phyloP scores from a whole-genome alignment of 2,329 filamentous ascomycete species.

The Onygenales sp. region DNA sequence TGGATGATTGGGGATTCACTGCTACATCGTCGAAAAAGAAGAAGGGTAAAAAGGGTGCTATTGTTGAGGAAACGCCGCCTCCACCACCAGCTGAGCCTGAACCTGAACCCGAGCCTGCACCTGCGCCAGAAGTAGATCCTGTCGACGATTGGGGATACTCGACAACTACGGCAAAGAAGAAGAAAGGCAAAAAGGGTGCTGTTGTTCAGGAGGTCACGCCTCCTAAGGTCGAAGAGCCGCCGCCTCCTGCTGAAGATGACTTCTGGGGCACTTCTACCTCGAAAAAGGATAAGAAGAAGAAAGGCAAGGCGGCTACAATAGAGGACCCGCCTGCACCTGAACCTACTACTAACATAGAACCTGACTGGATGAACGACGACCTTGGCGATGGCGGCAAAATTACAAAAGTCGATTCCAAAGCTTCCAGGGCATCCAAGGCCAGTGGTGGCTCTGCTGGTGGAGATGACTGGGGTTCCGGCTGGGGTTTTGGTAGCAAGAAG shows the following conservation, averaged over 20 bases:
- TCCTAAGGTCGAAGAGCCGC: conserved; percentile 11
- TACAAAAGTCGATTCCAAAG: conserved; percentile 15
- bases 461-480: conserved; percentile 12
- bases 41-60: conserved; percentile 19
- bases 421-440: conserved; percentile 8
- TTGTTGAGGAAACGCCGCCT: conserved; percentile 7
- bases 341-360: conserved; percentile 14
- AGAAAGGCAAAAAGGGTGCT: conserved; percentile 22
- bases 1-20: conserved; percentile 11
- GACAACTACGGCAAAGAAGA: conserved; percentile 19
- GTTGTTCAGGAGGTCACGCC: conserved; percentile 8
- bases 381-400: conserved; percentile 13
- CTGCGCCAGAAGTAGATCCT: conserved; percentile 16
- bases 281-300: conserved; percentile 23
- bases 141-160: conserved; percentile 24
- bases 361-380: conserved; percentile 13
- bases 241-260: conserved; percentile 20
- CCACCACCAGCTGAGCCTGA: conserved; percentile 8
- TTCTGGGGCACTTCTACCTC: conserved; percentile 20
- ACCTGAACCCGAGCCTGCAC: conserved; percentile 17
- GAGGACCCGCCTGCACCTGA: neutral
- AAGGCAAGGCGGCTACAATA: conserved; percentile 15
- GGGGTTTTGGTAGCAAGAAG: conserved; percentile 22
- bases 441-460: conserved; percentile 4
- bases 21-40: conserved; percentile 20